Percentiles rank a stretch among this genome's conserved stretches.
phyloP scores from a whole-genome alignment of 805 yeast species.

The Schwanniomyces pseudopolymorphus region DNA sequence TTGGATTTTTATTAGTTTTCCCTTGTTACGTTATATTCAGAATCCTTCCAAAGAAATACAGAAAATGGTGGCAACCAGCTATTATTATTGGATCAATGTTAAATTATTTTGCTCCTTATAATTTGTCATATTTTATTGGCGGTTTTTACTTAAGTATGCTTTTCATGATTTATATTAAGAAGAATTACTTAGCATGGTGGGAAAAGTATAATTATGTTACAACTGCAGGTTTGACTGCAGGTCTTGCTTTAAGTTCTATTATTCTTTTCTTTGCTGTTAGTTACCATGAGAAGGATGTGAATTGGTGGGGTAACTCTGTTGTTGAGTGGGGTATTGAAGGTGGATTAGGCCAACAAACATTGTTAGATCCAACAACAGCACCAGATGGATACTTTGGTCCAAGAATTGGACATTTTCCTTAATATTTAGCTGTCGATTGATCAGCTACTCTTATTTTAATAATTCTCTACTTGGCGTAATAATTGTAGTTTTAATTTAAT shows the following conservation, averaged over 20 bases:
- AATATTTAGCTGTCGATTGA: not conserved
- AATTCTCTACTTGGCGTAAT: no score
- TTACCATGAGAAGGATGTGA: conserved; percentile 26
- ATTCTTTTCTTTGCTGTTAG: conserved; percentile 39
- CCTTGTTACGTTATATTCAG: conserved; percentile 37
- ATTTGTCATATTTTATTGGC: conserved; percentile 28
- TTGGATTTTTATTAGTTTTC: conserved; percentile 29
- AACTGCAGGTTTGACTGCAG: conserved; percentile 29
- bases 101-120: conserved; percentile 41
- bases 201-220: conserved; percentile 35
- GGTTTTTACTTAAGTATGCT: conserved; percentile 25
- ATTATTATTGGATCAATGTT: conserved; percentile 33
- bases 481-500: no score
- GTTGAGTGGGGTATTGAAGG: conserved; percentile 35
- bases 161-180: conserved; percentile 30
- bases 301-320: conserved; percentile 33
- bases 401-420: conserved; percentile 15
- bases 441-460: no score
- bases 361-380: conserved; percentile 15
- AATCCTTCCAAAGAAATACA: conserved; percentile 28
- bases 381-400: conserved; percentile 40
- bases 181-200: conserved; percentile 32
- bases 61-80: conserved; percentile 33
- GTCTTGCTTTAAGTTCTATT: conserved; percentile 33
- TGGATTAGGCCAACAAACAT: conserved; percentile 21